Evolutionary conservation across 179 eudicot genomes (phyloP).

Genomic region (Heliamphora pulchella): DNA sequence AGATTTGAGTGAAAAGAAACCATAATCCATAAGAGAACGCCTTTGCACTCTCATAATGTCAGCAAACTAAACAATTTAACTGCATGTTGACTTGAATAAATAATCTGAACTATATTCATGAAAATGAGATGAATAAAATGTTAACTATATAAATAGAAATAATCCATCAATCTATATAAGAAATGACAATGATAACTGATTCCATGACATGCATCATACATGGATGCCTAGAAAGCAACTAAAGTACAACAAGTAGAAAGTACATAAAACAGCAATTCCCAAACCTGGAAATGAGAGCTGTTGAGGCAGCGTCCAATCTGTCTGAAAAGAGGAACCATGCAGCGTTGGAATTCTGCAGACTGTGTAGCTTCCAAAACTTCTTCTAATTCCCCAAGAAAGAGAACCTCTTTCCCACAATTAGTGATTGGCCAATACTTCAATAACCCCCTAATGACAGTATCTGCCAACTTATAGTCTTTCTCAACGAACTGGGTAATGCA

Average conservation of each 20-base stretch:
- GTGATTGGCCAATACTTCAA: conserved; percentile 34
- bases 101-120: neutral
- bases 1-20: neutral
- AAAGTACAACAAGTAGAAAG: neutral
- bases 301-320: conserved; percentile 29
- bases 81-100: neutral
- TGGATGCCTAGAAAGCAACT: neutral
- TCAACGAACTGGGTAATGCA: conserved; percentile 31
- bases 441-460: conserved; percentile 27
- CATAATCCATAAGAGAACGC: neutral
- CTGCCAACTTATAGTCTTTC: conserved; percentile 29
- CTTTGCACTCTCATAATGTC: neutral
- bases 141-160: neutral
- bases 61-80: neutral
- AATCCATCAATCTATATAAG: neutral
- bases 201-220: conserved; percentile 5
- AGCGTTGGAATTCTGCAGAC: conserved; percentile 28
- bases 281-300: conserved; percentile 35
- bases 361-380: conserved; percentile 31
- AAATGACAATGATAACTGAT: neutral
- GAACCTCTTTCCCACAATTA: conserved; percentile 32
- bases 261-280: neutral
- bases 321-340: conserved; percentile 32
- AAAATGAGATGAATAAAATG: neutral
- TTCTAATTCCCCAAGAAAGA: conserved; percentile 33